Base-by-base conservation (phyloP, 208 protist species). In the Crithidia bombi region DNA sequence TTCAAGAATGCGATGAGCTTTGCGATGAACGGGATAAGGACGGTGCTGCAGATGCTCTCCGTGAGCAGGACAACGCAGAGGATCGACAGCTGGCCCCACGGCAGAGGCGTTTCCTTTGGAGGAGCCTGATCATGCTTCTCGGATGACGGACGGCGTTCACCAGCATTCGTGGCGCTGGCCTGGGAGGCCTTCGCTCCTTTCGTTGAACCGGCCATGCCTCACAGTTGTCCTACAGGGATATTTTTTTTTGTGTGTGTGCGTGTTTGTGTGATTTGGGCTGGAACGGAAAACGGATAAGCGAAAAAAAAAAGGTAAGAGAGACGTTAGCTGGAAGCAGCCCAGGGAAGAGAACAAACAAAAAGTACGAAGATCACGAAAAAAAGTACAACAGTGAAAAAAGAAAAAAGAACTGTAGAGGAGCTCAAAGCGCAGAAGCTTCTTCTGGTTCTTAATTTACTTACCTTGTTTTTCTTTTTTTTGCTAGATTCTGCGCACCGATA, bases 11-110 rank as follows among this genome's bases (percentile, higher is more conserved):
- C 58, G 2, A 96, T 79, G 46, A 89, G 85, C n/a, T 82, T 50
- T 10, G 80, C 82, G 9, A 87, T 83, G 73, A 92, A 96, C 5
- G 90, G 90, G 41, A 96, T 73, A 9, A 93, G 66, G 50, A 96
- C 86, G 7, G 82, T 86, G 5, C 74, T 81, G 68, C 90, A 92
- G 17, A 95, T 74, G 44, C 82, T 88, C 70, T 95, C 87, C 7
- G 83, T 88, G 17, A 95, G 72, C 30, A 95, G 75, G 12, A 92
- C 82, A 0, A 93, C 33, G 26, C 76, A 82, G 0, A 95, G 72
- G 56, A 80, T 81, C 17, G 79, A 64, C 55, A 92, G 78, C 57
- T 88, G 85, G 56, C 68, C 71, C 25, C 78, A 59, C 9, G 90
- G 90, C 7, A 95, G 80, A 56, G 90, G 90, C 5, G 90, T 90